Base-by-base conservation (phyloP, 371 early-diverging fungal species). In the Cokeromyces recurvatus region DNA sequence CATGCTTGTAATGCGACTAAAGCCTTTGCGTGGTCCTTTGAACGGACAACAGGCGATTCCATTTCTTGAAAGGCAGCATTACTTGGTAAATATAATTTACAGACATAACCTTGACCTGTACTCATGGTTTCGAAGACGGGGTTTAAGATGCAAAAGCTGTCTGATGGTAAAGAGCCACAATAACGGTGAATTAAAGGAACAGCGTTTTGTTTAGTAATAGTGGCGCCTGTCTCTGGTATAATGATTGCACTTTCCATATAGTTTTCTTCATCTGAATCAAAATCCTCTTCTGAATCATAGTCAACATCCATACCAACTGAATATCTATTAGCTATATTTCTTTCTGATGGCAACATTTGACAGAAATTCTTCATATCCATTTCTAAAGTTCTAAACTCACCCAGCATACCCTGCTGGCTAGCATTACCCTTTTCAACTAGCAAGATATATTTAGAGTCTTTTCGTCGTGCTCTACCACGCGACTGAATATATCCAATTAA, bases 401-500 rank as follows among this genome's bases (percentile, higher is more conserved):
- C 48, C 2, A 81, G 35, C n/a, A 61, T 48, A 4, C 43, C 55
- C 1, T 45, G 48, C 22, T 84, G 74, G 5, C 54, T 55, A 1
- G 48, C 32, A 42, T 81, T 74, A 7, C 68, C 74, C 16, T 58
- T 45, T 42, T 88, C 90, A 36, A 66, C 64, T 72, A 97, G 64
- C 4, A 91, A 66, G 24, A 92, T 66, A 51, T 83, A 95, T 15
- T 74, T 74, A 12, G 94, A 90, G 22, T 79, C 64, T n/a, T 56
- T 46, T 43, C 79, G 71, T 3, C 97, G 74, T 0, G 95, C 97
- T n/a, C 97, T 77, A 2, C 97, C 97, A n/a, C 95, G 81, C 6
- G 95, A 92, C 59, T 97, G 95, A 8, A 95, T 91, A 55, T 91
- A 87, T 24, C 81, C 74, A 25, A 85, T 87, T 3, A 88, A 66